A percentile compares a stretch with the other conserved stretches of the same genome.
Evolutionary conservation across 2,329 filamentous ascomycete species (phyloP).

Genomic region (Verticillium tricorpus): DNA sequence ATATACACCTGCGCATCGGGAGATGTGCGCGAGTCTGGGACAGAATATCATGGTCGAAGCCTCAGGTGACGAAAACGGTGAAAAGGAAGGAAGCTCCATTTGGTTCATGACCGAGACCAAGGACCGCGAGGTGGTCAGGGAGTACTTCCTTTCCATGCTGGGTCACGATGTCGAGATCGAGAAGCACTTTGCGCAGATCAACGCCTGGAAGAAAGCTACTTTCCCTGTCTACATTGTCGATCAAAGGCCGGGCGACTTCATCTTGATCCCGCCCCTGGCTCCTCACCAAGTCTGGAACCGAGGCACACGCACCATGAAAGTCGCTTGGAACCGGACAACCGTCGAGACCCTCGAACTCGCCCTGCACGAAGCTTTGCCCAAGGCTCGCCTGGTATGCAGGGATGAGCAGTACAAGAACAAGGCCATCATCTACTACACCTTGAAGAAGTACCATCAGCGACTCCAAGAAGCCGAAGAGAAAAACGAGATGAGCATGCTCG

Average conservation of each 20-base stretch:
- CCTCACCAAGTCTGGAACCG: conserved; percentile 99
- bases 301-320: conserved; percentile 92
- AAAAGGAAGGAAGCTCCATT: conserved; percentile 82
- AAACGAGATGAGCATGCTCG: conserved; percentile 38
- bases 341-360: conserved; percentile 87
- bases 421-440: conserved; percentile 84
- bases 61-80: conserved; percentile 67
- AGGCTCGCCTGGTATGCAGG: conserved; percentile 84
- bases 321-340: conserved; percentile 95
- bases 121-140: conserved; percentile 82
- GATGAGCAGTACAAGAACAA: conserved; percentile 99
- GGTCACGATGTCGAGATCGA: conserved; percentile 97
- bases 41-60: conserved; percentile 99
- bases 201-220: conserved; percentile 90
- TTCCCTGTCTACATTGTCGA: conserved; percentile 93
- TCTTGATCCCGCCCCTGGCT: conserved; percentile 86
- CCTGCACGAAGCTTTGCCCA: conserved; percentile 79
- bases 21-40: conserved; percentile 95
- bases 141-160: conserved; percentile 89
- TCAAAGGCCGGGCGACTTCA: conserved; percentile 85
- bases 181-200: conserved; percentile 92
- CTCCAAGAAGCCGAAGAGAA: conserved; percentile 52
- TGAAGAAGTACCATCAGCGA: conserved; percentile 71
- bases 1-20: conserved; percentile 88
- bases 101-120: conserved; percentile 99